These are phyloP conservation scores for Didymella lethalis DNA, from an alignment of 2,329 filamentous ascomycete genomes.

Conservation along the genomic window DNA sequence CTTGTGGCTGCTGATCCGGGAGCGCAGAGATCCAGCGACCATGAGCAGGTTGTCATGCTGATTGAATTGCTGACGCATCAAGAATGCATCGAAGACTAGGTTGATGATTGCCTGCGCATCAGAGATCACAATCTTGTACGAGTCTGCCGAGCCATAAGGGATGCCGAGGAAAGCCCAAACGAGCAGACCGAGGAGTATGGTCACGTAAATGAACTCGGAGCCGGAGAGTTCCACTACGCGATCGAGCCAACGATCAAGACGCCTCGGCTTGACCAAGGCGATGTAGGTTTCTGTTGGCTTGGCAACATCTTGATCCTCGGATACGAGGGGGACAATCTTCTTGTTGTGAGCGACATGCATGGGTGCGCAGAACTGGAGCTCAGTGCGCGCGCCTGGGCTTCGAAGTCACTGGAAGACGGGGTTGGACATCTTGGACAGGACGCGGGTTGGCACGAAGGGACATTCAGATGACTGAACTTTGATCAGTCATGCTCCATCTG, in stretches of 20 bases:
- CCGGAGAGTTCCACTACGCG: slow-evolving; percentile 11
- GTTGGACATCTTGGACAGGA: not conserved
- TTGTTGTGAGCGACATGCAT: not conserved
- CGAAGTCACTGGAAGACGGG: not conserved
- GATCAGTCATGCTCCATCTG: not conserved
- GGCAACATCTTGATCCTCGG: not conserved
- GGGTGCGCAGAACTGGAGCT: slow-evolving; percentile 3
- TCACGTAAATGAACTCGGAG: slow-evolving; percentile 8
- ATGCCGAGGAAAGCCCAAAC: slow-evolving; percentile 16
- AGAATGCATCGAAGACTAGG: slow-evolving; percentile 12
- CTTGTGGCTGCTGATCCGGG: slow-evolving; percentile 13
- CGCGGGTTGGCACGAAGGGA: no score
- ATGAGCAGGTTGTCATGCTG: slow-evolving; percentile 15
- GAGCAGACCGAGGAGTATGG: slow-evolving; percentile 4
- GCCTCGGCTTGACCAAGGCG: not conserved
- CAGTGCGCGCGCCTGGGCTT: not conserved
- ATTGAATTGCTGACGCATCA: slow-evolving; percentile 19
- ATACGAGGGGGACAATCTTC: not conserved
- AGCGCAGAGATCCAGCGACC: slow-evolving; percentile 10
- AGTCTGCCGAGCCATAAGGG: slow-evolving; percentile 1
- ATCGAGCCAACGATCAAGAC: slow-evolving; percentile 12
- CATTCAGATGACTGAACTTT: not conserved
- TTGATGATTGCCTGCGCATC: slow-evolving; percentile 16
- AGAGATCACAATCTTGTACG: slow-evolving; percentile 15
- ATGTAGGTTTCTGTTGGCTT: not conserved